Evolutionary conservation across 2,329 filamentous ascomycete species (phyloP), one percentile per base, ranked within the genome.

Genomic region (Talaromyces sp.): DNA sequence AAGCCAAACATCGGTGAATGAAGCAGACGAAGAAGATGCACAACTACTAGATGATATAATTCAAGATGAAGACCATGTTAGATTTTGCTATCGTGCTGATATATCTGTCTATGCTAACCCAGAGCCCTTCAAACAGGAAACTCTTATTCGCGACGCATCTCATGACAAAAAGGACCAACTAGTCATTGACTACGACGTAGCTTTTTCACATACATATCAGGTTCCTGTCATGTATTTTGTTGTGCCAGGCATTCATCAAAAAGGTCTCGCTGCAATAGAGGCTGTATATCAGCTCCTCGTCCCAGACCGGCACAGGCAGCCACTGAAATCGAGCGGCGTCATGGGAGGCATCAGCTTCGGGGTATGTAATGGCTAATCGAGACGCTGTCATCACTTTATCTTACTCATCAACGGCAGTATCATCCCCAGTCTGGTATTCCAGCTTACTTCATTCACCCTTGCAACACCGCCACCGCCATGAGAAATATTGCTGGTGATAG

Each of bases 371-470:
- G 41, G 41, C 59, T 29, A 52, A 27, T 52, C 12, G 19, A 29
- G 48, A 50, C 54, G 46, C 57, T 41, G 32, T 53, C 54, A 43
- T 38, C 31, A 57, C 64, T 62, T 62, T 56, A 62, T 64, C 58
- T 66, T 58, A 66, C 72, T 74, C 72, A 77, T 75, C 65, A 65
- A 68, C 67, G 63, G 72, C 76, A 93, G 86, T 87, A 95, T 74
- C 92, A 97, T 80, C 93, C 94, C 57, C 75, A 90, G 61, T 90
- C 87, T 61, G 89, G 88, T 57, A 75, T 87, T 61, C 91, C 92
- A 46, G 85, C 86, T 55, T 97, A 93, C 75, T 97, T 96, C 75
- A 83, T 97, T 67, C 94, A 99, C 77, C 93, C 94, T 26, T 97
- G 94, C 76, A 85, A 90, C 72, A 90, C 94, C 9, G 89, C 89